phyloP scores from a whole-genome alignment of 2,329 filamentous ascomycete genomes.

The Ascochyta lentis region DNA sequence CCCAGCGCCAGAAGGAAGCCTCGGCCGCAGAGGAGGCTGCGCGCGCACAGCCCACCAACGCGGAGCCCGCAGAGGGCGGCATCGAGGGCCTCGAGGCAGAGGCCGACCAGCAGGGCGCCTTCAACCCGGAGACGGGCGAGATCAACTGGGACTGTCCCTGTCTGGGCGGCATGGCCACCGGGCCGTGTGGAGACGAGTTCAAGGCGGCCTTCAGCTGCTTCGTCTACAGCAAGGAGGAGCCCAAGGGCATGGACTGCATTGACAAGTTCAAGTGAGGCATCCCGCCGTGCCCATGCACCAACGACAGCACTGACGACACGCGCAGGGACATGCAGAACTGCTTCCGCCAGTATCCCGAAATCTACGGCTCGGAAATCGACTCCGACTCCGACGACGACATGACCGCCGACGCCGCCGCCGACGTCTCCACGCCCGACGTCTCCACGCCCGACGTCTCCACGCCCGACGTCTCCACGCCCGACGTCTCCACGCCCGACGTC shows the following conservation, averaged over 20 bases:
- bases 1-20: constrained; percentile 32
- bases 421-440: not conserved
- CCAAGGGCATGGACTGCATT: constrained; percentile 97
- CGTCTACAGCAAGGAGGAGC: constrained; percentile 91
- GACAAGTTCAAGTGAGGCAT: constrained; percentile 85
- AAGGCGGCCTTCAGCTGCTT: constrained; percentile 97
- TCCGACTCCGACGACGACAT: constrained; percentile 72
- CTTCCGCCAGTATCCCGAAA: constrained; percentile 89
- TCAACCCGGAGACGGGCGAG: constrained; percentile 98
- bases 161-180: constrained; percentile 94
- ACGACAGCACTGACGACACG: constrained; percentile 2
- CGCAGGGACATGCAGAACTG: constrained; percentile 93
- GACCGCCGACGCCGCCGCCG: constrained; percentile 25
- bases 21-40: constrained; percentile 13
- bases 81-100: constrained; percentile 75
- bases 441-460: constrained; percentile 2
- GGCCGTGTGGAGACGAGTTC: constrained; percentile 95
- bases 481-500: not conserved
- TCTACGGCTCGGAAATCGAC: constrained; percentile 88
- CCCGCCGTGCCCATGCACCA: too few species aligned
- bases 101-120: constrained; percentile 85
- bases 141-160: constrained; percentile 99
- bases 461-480: not conserved
- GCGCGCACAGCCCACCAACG: constrained; percentile 20
- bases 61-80: constrained; percentile 35